Evolutionary conservation across 2,329 filamentous ascomycete species (phyloP).

Genomic region (Penicillium digitatum): DNA sequence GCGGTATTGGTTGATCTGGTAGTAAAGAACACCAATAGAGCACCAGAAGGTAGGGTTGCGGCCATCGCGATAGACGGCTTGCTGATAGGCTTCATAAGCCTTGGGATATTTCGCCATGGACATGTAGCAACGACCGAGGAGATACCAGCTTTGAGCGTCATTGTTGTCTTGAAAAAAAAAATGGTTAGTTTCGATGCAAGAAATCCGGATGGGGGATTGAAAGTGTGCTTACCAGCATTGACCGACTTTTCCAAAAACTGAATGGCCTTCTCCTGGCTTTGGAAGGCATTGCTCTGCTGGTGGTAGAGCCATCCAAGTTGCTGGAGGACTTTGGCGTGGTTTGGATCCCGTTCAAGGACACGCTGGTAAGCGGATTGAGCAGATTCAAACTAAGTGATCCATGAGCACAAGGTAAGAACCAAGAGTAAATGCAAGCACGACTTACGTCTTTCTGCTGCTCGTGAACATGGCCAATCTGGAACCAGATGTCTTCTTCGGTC

Average conservation of each 20-base stretch:
- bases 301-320: conserved; percentile 98
- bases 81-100: conserved; percentile 96
- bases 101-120: conserved; percentile 98
- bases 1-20: conserved; percentile 99
- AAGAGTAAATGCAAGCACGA: conserved; percentile 17
- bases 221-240: conserved; percentile 64
- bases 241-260: conserved; percentile 98
- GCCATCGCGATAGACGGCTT: conserved; percentile 95
- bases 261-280: conserved; percentile 91
- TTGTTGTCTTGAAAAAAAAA: conserved; percentile 63
- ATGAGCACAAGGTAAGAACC: conserved; percentile 27
- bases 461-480: conserved; percentile 97
- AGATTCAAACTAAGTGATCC: conserved; percentile 71
- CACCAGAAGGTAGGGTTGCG: conserved; percentile 99
- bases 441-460: conserved; percentile 98
- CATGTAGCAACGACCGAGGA: conserved; percentile 97
- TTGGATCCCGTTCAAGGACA: conserved; percentile 89
- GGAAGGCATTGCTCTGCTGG: conserved; percentile 86
- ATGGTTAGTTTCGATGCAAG: not conserved
- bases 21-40: conserved; percentile 97
- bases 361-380: conserved; percentile 90
- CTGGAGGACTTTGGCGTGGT: conserved; percentile 95
- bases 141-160: conserved; percentile 97
- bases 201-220: not conserved
- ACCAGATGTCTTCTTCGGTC: conserved; percentile 98